Evolutionary conservation across 805 yeast genomes (phyloP), one percentile per base, ranked within the genome.

Genomic region (Lipomyces japonicus): DNA sequence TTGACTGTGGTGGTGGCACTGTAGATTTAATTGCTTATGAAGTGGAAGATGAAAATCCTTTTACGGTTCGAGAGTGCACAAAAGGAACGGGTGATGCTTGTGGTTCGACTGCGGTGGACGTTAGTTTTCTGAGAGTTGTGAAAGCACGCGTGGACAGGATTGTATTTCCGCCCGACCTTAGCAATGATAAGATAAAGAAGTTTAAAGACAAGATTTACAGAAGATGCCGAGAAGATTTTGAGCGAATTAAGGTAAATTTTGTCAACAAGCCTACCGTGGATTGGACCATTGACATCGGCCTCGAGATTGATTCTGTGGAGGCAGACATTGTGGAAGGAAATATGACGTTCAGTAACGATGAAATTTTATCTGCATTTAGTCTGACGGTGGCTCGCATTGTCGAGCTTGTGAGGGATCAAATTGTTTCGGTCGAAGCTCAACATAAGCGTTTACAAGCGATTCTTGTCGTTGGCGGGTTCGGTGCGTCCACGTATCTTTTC

Each of bases 1-100:
- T 54, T 14, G 58, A 54, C 37, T 52, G 58, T 36, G 58, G 58
- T 23, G 58, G 58, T 24, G 58, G 58, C 3, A 52, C 58, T 7
- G 58, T 54, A 14, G 58, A 54, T 28, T 48, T 54, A 42, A 43
- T 54, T 28, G 52, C 58, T 16, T 54, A 54, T 25, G 53, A 54
- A 35, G 58, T 54, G 16, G 58, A 52, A 24, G 48, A 54, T 26
- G 37, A 23, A 6, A 41, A 39, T 6, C 58, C 58, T 4, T 54
- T 54, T 25, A 39, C 46, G 3, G 58, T 54, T 4, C 42, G 26
- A 3, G 58, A 54, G 35, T 54, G 51, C 39, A 54, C 58, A 3
- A 18, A 41, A 2, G 53, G 50, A 19, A 47, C 58, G 4, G 58
- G 58, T 7, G 58, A 26, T 32, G 30, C 46, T 4, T 54, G 58